Evolutionary conservation across 2,329 filamentous ascomycete genomes (phyloP), one percentile per base, ranked within the genome.

Genomic region (Botrytis medusae): DNA sequence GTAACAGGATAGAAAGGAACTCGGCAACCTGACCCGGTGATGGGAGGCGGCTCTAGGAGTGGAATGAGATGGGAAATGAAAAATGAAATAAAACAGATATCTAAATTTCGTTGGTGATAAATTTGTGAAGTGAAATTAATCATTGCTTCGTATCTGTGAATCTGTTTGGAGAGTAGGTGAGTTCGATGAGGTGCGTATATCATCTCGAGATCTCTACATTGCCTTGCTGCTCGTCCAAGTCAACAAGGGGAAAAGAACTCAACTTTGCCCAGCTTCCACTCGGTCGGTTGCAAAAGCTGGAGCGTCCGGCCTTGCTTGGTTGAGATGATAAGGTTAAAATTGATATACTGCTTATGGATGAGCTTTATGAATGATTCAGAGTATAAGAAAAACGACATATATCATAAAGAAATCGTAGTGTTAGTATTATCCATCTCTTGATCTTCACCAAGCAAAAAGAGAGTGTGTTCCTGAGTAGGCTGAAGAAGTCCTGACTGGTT

Each of bases 41-140:
- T 37, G 63, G 29, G 63, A 48, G 29, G 63, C 34, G 29, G 44
- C 37, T 65, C 34, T 4, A 40, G 7, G 22, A 42, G 60, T 18
- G 63, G 29, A 48, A 65, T 18, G 63, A 48, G 63, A 37, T 48
- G 46, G 63, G 46, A 34, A 14, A 65, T 51, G 63, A 65, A 46
- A 64, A 65, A 62, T 42, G 34, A 42, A 62, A 57, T 29, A 25
- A 40, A 62, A n/a, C 48, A n/a, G 34, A 62, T 40, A 18, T 62
- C 16, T n/a, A 20, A n/a, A n/a, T 18, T 12, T 40, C 42, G 20
- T 10, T 9, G 25, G 12, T 65, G 42, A 34, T 12, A 32, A 6
- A 9, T 48, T 18, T 25, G 25, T 63, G 61, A 14, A 32, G 16
- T 46, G 34, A 14, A n/a, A 40, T 65, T 32, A 4, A 29, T 34